Base-by-base conservation (phyloP, 2,329 filamentous ascomycete species). In the Pseudogymnoascus sp. region DNA sequence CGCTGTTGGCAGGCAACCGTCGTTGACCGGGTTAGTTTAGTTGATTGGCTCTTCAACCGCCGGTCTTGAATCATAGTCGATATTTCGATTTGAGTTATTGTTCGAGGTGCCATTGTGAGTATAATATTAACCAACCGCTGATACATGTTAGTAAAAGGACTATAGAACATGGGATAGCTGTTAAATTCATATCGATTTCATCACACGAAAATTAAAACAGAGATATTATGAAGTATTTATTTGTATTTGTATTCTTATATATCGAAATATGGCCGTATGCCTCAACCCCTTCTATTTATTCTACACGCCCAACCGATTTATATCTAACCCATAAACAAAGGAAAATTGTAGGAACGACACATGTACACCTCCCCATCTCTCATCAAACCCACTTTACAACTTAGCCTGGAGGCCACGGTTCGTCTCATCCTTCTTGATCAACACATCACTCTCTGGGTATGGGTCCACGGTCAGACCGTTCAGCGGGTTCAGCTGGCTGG, bases 381-480 rank as follows among this genome's bases (percentile, higher is more conserved):
- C 47, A 54, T 54, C 47, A 4, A 54, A n/a, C 25, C 47, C 47
- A 20, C 25, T 20, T 61, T 70, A 82, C 67, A 83, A 69, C 72
- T 81, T 83, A 65, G 78, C 79, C 75, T 79, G 79, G 58, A 74
- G 71, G 37, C n/a, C 20, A 30, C n/a, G 57, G 66, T 67, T 71
- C 3, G 74, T 75, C 65, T 81, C 77, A 63, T 84, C 79, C 67
- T 79, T 82, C 79, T 82, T 86, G 68, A 89, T 80, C 67, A 89
- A 67, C 3, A 81, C 77, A 63, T 77, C 76, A 62, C 75, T 85
- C 66, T 85, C 79, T 6, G 88, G 87, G 71, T 90, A 88, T 1
- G 87, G 87, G 67, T 91, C 87, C 61, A 90, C 83, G 0, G 85
- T 85, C 61, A 90, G 76, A 16, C 83, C 79, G 69, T 91, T 91